Percentiles rank a stretch among this genome's conserved stretches.
Evolutionary conservation across 345 rosid genomes (phyloP).

Genomic region (Euphorbia peplus): DNA sequence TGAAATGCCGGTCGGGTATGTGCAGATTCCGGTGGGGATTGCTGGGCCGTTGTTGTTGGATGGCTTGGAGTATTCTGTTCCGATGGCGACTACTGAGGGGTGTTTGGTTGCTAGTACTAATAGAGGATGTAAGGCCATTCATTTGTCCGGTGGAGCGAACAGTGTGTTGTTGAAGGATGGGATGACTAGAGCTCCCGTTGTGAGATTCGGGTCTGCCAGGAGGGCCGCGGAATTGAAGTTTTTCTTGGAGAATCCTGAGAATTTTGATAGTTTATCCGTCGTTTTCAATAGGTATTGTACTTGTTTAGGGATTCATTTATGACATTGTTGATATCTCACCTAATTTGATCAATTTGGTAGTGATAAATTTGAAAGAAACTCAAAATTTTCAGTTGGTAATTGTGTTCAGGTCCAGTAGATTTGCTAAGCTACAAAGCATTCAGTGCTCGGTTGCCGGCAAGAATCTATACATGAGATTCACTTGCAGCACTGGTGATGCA

Average conservation of each 20-base stretch:
- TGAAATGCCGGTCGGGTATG: conserved; percentile 94
- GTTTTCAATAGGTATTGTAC: conserved; percentile 66
- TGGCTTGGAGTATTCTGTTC: conserved; percentile 75
- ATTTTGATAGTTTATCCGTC: conserved; percentile 61
- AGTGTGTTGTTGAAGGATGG: conserved; percentile 60
- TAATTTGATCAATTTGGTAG: neutral
- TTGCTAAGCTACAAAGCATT: conserved; percentile 60
- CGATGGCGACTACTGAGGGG: conserved; percentile 98
- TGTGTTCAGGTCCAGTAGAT: conserved; percentile 71
- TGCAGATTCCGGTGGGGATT: conserved; percentile 89
- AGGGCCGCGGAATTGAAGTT: conserved; percentile 76
- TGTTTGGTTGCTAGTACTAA: conserved; percentile 90
- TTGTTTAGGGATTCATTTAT: neutral
- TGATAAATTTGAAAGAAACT: neutral
- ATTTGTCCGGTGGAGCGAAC: conserved; percentile 67
- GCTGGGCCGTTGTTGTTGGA: conserved; percentile 89
- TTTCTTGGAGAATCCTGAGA: conserved; percentile 63
- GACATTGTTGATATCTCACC: neutral
- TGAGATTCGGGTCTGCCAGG: conserved; percentile 51
- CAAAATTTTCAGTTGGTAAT: neutral
- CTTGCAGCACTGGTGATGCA: conserved; percentile 86
- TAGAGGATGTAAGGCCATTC: conserved; percentile 88
- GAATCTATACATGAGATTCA: conserved; percentile 72
- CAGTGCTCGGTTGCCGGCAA: conserved; percentile 73
- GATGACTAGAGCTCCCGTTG: conserved; percentile 88